Percentiles rank a stretch among this genome's conserved stretches.
Evolutionary conservation across 371 early-diverging fungal genomes (phyloP).

Genomic region (Actinomortierella wolfii): DNA sequence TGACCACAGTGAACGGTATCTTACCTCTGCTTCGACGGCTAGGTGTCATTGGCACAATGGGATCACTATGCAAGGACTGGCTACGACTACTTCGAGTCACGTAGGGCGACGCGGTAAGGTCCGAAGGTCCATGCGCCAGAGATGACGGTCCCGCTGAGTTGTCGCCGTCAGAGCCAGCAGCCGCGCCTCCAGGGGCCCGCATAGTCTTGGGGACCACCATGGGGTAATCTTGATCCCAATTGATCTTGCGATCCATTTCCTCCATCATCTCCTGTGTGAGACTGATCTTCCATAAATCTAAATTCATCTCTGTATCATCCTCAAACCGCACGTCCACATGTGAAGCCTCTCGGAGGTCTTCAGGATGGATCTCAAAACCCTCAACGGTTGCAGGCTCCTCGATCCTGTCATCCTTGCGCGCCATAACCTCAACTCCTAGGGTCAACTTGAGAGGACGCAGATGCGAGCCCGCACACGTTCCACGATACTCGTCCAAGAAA

Average conservation of each 20-base stretch:
- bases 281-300: constrained; percentile 12
- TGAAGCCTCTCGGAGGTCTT: constrained; percentile 5
- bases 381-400: constrained; percentile 17
- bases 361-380: constrained; percentile 16
- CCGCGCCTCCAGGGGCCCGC: background rate
- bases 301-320: constrained; percentile 16
- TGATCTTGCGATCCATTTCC: constrained; percentile 14
- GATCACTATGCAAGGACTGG: too few relatives aligned
- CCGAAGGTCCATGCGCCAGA: background rate
- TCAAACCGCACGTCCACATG: constrained; percentile 31
- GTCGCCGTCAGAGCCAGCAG: background rate
- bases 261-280: constrained; percentile 22
- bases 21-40: constrained; percentile 13
- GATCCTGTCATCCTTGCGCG: constrained; percentile 7
- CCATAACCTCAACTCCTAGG: constrained; percentile 24
- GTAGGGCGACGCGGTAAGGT: too few relatives aligned
- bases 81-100: too few relatives aligned
- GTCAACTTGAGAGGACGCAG: constrained; percentile 36
- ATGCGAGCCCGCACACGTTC: background rate
- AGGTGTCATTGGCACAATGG: constrained; percentile 11
- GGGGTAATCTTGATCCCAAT: constrained; percentile 14
- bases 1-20: background rate
- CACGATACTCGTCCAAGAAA: constrained; percentile 17
- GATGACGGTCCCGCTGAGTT: background rate
- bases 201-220: too few relatives aligned